A percentile compares a stretch with the other conserved stretches of the same genome.
These are phyloP conservation scores for Globisporangium nunn DNA, from an alignment of 352 stramenopile genomes.

Conservation along the genomic window DNA sequence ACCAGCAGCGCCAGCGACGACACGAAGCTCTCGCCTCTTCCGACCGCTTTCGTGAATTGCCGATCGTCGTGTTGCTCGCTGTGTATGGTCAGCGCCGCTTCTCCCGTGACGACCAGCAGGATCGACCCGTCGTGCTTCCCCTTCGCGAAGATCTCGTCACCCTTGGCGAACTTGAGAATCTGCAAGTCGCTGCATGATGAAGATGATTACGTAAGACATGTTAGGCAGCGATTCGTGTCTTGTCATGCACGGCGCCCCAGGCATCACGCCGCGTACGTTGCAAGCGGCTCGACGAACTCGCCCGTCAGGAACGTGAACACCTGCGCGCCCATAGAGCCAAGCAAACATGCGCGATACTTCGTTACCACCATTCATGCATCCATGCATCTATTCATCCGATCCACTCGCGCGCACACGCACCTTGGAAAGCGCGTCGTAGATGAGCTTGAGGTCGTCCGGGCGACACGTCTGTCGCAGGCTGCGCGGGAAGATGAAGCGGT, in stretches of 20 bases:
- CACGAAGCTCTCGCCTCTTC: conserved; percentile 56
- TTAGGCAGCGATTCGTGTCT: no score
- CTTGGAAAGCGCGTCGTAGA: conserved; percentile 76
- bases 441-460: conserved; percentile 69
- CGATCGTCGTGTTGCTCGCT: conserved; percentile 25
- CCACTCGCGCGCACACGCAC: conserved; percentile 3
- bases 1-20: conserved; percentile 66
- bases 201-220: no score
- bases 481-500: conserved; percentile 56
- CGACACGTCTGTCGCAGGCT: conserved; percentile 49
- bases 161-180: conserved; percentile 40
- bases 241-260: no score
- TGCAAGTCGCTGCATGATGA: conserved; percentile 29
- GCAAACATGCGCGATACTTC: background rate
- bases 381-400: no score
- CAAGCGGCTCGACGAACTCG: conserved; percentile 58
- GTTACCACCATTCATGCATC: no score
- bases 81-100: conserved; percentile 54
- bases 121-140: conserved; percentile 70
- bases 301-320: conserved; percentile 68
- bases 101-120: conserved; percentile 55
- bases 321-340: conserved; percentile 6
- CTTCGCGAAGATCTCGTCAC: conserved; percentile 47
- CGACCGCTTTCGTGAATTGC: conserved; percentile 44
- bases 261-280: conserved; percentile 17